Evolutionary conservation across 139 green algal genomes (phyloP).

Genomic region (Medakamo hakoo): DNA sequence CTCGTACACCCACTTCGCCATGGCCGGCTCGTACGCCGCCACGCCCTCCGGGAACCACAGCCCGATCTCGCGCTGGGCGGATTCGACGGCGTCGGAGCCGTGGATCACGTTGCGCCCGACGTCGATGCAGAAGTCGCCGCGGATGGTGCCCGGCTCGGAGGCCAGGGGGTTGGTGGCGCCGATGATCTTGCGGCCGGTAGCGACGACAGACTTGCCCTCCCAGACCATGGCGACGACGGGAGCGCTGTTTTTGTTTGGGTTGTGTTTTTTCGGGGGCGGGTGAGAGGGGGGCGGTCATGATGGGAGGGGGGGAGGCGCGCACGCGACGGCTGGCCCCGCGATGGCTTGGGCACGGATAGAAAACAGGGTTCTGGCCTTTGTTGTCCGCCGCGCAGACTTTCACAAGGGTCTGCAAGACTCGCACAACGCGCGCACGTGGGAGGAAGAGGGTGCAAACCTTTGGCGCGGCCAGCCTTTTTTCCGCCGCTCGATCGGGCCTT

Average conservation of each 20-base stretch:
- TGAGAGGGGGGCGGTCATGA: neutral
- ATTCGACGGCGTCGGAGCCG: slow-evolving; percentile 79
- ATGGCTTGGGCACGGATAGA: too few relatives aligned
- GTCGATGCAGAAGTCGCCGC: slow-evolving; percentile 70
- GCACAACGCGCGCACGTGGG: too few relatives aligned
- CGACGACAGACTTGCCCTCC: slow-evolving; percentile 56
- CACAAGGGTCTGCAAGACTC: too few relatives aligned
- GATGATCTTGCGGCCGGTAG: slow-evolving; percentile 68
- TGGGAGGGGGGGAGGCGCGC: neutral
- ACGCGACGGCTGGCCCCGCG: too few relatives aligned
- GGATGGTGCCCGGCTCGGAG: slow-evolving; percentile 72
- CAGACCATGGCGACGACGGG: slow-evolving; percentile 82
- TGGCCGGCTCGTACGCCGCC: slow-evolving; percentile 19
- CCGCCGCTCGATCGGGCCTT: too few relatives aligned
- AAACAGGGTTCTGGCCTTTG: too few relatives aligned
- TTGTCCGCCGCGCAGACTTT: too few relatives aligned
- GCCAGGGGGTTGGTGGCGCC: slow-evolving; percentile 74
- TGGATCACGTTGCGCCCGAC: slow-evolving; percentile 78
- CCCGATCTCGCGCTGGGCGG: slow-evolving; percentile 79
- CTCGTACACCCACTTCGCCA: slow-evolving; percentile 30
- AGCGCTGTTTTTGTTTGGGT: slow-evolving; percentile 71
- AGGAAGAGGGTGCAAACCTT: too few relatives aligned
- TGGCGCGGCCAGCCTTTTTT: too few relatives aligned
- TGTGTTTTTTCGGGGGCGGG: slow-evolving; percentile 19
- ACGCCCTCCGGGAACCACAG: slow-evolving; percentile 90